A percentile compares a stretch with the other conserved stretches of the same genome.
phyloP scores from a whole-genome alignment of 2,329 filamentous ascomycete genomes.

The Colletotrichum sp. region DNA sequence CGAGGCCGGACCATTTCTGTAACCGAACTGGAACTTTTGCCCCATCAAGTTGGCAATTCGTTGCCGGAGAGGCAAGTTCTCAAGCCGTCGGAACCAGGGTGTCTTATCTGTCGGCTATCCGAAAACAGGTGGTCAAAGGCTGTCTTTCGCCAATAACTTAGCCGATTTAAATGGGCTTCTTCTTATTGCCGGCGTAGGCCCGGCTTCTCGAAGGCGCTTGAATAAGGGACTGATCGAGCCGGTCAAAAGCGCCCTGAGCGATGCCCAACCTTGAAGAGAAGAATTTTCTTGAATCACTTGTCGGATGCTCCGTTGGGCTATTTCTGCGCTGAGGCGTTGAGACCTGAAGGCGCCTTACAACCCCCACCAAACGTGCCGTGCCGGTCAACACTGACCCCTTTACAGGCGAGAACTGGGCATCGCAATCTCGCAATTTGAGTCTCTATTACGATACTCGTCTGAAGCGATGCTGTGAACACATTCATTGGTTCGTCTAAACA shows the following conservation, averaged over 20 bases:
- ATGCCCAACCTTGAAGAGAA: neutral
- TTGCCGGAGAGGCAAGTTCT: neutral
- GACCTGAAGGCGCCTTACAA: neutral
- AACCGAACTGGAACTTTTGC: neutral
- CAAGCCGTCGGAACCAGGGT: neutral
- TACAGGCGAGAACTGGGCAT: neutral
- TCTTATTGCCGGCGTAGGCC: neutral
- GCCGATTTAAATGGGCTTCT: neutral
- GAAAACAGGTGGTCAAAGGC: neutral
- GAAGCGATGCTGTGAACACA: neutral
- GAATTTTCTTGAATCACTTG: neutral
- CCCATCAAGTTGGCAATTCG: neutral
- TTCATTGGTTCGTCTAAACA: neutral
- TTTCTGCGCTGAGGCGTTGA: neutral
- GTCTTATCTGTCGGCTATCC: conserved; percentile 5
- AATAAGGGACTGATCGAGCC: neutral
- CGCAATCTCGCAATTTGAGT: neutral
- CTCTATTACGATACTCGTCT: neutral
- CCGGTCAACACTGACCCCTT: neutral
- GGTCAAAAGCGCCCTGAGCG: neutral
- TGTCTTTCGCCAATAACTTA: neutral
- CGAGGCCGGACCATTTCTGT: conserved; percentile 4
- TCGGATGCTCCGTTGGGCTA: neutral
- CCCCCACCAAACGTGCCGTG: neutral
- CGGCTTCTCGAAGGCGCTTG: neutral